Evolutionary conservation across 228 moss, liverwort and hornwort genomes (phyloP).

Genomic region (Sphagnum fallax): DNA sequence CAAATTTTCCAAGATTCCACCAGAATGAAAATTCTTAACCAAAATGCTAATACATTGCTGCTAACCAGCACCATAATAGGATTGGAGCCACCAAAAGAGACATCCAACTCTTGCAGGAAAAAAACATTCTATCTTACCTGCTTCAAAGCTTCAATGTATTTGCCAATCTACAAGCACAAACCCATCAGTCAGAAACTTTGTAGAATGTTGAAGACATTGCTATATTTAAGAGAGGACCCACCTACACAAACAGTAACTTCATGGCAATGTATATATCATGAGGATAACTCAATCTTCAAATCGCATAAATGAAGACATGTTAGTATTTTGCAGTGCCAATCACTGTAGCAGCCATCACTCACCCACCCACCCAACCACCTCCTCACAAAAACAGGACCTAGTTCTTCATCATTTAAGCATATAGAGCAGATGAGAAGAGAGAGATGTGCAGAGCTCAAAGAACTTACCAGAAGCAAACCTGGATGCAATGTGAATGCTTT

Average conservation of each 20-base stretch:
- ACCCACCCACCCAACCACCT: not conserved
- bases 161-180: constrained; percentile 33
- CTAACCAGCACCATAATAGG: not conserved
- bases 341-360: not conserved
- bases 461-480: constrained; percentile 44
- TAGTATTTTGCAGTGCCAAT: not conserved
- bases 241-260: not conserved
- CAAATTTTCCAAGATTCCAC: not conserved
- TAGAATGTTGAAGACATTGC: not conserved
- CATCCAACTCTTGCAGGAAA: too few species aligned
- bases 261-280: not conserved
- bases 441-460: not conserved
- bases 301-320: too few species aligned
- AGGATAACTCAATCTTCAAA: too few species aligned
- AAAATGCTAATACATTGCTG: not conserved
- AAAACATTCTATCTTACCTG: constrained; percentile 9
- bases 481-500: constrained; percentile 49
- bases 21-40: not conserved
- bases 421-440: not conserved
- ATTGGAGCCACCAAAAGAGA: too few species aligned
- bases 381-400: too few species aligned
- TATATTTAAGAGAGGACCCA: not conserved
- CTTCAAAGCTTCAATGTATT: constrained; percentile 52
- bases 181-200: not conserved
- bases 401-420: not conserved